Conservation (phyloP, 768 basidiomycete genomes). For the Suillus discolor region DNA sequence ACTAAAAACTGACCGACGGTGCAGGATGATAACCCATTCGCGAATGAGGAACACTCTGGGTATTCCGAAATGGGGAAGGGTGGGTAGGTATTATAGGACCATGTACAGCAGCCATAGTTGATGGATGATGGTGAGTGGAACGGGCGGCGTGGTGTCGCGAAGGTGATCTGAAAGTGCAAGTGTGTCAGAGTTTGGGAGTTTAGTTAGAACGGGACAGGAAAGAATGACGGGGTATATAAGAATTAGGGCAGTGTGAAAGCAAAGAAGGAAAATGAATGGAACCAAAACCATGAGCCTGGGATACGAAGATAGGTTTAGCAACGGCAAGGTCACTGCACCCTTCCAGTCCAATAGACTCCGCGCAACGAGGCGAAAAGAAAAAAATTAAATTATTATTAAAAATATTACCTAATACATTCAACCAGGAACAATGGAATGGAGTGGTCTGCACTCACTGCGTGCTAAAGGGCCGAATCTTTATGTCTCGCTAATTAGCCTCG, state of each 20-base stretch:
- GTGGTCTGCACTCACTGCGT: not conserved
- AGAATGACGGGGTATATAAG: conserved; percentile 12
- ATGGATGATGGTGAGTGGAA: conserved; percentile 2
- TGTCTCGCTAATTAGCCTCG: conserved; percentile 36
- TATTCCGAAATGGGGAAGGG: conserved; percentile 30
- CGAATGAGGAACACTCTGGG: conserved; percentile 30
- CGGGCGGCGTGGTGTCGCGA: conserved; percentile 22
- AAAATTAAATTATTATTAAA: conserved; percentile 16
- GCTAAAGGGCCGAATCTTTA: conserved; percentile 13
- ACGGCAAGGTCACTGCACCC: conserved; percentile 10
- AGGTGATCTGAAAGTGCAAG: conserved; percentile 3
- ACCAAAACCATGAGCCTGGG: conserved; percentile 11
- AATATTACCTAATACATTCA: conserved; percentile 12
- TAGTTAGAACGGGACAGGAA: conserved; percentile 5
- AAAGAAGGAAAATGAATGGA: conserved; percentile 9
- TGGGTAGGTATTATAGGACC: conserved; percentile 30
- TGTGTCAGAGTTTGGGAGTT: conserved; percentile 3
- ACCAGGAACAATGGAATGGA: conserved; percentile 13
- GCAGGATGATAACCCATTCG: conserved; percentile 29
- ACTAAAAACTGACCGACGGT: conserved; percentile 23
- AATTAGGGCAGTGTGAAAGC: conserved; percentile 6
- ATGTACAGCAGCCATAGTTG: conserved; percentile 34
- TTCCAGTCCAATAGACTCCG: conserved; percentile 18
- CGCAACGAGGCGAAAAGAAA: conserved; percentile 14
- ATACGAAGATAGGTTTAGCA: conserved; percentile 13